These are phyloP conservation scores for Monosporozyma aquatica DNA, from an alignment of 805 yeast species.

Conservation along the genomic window DNA sequence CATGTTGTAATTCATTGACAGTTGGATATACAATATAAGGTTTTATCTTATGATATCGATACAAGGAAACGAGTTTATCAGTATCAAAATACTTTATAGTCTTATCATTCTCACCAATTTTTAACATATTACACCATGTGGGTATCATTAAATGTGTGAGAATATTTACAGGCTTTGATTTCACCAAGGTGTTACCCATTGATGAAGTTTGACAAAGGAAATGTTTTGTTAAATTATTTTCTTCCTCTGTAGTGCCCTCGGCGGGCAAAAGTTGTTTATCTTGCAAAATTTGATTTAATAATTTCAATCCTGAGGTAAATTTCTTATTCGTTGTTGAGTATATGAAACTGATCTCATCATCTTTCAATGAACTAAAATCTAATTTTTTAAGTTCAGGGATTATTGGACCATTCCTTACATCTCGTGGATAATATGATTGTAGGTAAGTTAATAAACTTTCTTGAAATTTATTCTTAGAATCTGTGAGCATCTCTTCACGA, in stretches of 20 bases:
- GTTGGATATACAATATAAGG: conserved; percentile 26
- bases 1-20: conserved; percentile 14
- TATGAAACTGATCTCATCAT: conserved; percentile 35
- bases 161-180: conserved; percentile 12
- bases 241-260: too few relatives aligned
- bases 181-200: conserved; percentile 18
- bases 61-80: not conserved
- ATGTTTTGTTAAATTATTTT: conserved; percentile 9
- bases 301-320: conserved; percentile 21
- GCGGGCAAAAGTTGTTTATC: too few relatives aligned
- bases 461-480: conserved; percentile 34
- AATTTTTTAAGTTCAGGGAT: conserved; percentile 23
- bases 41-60: conserved; percentile 5
- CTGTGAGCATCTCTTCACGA: not conserved
- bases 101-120: not conserved
- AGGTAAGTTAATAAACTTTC: conserved; percentile 39
- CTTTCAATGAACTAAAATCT: conserved; percentile 41
- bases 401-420: conserved; percentile 25
- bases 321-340: conserved; percentile 46
- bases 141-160: conserved; percentile 24
- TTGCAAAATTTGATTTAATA: conserved; percentile 9
- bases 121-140: conserved; percentile 1
- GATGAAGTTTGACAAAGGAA: conserved; percentile 31
- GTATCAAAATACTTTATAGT: not conserved
- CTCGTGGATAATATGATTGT: conserved; percentile 31